Conservation (phyloP, 768 basidiomycete genomes). For the Nevesoporus exiguus region DNA sequence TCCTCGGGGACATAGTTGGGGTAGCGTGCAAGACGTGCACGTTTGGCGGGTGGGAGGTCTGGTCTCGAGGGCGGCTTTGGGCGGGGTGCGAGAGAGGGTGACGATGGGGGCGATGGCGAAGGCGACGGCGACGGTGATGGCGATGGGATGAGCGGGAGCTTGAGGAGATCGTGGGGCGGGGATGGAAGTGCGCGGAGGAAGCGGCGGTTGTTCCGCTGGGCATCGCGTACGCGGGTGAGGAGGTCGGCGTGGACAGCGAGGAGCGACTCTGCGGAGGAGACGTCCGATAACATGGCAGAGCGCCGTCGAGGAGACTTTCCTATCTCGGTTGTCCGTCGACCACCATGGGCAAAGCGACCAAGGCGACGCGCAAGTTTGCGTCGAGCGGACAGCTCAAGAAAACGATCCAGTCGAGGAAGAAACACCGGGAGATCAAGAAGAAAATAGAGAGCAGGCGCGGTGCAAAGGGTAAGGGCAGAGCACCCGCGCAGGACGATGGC, state of each 20-base stretch:
- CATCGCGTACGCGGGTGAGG: constrained; percentile 49
- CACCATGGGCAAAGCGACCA: constrained; percentile 57
- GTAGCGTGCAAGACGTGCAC: constrained; percentile 66
- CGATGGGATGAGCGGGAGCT: constrained; percentile 56
- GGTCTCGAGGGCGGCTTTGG: constrained; percentile 38
- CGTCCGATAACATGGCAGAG: constrained; percentile 23
- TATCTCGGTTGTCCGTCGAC: constrained; percentile 8
- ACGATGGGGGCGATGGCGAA: constrained; percentile 46
- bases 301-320: constrained; percentile 12
- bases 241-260: constrained; percentile 61
- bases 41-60: constrained; percentile 67
- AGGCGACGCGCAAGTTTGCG: constrained; percentile 80
- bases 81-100: constrained; percentile 37
- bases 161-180: constrained; percentile 53
- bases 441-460: constrained; percentile 61
- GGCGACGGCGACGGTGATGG: constrained; percentile 46
- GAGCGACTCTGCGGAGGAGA: constrained; percentile 47
- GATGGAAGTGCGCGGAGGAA: constrained; percentile 53
- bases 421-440: constrained; percentile 73
- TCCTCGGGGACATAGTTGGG: constrained; percentile 87
- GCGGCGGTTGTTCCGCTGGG: constrained; percentile 56
- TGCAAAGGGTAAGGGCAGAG: constrained; percentile 33
- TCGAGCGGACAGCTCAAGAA: constrained; percentile 86
- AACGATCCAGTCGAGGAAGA: constrained; percentile 78
- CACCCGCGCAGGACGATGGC: constrained; percentile 30